Conservation (phyloP, 768 basidiomycete species). For the Naematelia aurantialba region DNA sequence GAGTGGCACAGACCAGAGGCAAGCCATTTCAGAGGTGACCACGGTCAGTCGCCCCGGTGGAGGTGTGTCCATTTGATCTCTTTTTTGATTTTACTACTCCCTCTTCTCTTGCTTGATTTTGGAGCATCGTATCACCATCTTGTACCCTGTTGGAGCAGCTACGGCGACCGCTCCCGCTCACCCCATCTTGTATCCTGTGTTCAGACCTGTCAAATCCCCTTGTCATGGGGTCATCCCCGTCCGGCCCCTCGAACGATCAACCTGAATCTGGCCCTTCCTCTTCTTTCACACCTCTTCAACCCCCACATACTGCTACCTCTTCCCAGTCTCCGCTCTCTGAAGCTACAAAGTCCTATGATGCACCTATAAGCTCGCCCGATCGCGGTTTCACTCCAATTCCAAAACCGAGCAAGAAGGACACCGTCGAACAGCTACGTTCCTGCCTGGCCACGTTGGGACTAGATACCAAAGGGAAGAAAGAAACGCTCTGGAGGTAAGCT, state of each 20-base stretch:
- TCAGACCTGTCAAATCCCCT: too few relatives aligned
- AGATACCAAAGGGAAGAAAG: conserved; percentile 51
- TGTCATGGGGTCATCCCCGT: background rate
- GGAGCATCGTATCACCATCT: background rate
- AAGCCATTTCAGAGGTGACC: background rate
- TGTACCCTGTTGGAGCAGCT: too few relatives aligned
- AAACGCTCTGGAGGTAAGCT: conserved; percentile 47
- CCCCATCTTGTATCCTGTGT: background rate
- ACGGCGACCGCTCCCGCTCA: too few relatives aligned
- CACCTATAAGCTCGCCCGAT: too few relatives aligned
- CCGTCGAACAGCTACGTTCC: conserved; percentile 42
- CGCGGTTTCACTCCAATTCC: conserved; percentile 4
- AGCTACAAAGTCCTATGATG: too few relatives aligned
- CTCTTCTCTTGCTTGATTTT: background rate
- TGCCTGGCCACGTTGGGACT: conserved; percentile 43
- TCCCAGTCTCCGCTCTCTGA: too few relatives aligned
- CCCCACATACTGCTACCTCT: conserved; percentile 2
- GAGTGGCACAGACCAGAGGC: background rate
- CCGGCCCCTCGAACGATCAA: background rate
- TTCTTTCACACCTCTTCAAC: background rate
- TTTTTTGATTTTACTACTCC: conserved; percentile 1
- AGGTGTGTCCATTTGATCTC: background rate
- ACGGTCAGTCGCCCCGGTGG: background rate
- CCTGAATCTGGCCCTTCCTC: background rate
- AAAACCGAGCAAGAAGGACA: conserved; percentile 36